Percentiles rank a stretch among this genome's conserved stretches.
phyloP scores from a whole-genome alignment of 2,329 filamentous ascomycete genomes.

The Harringtonia aguacate region DNA sequence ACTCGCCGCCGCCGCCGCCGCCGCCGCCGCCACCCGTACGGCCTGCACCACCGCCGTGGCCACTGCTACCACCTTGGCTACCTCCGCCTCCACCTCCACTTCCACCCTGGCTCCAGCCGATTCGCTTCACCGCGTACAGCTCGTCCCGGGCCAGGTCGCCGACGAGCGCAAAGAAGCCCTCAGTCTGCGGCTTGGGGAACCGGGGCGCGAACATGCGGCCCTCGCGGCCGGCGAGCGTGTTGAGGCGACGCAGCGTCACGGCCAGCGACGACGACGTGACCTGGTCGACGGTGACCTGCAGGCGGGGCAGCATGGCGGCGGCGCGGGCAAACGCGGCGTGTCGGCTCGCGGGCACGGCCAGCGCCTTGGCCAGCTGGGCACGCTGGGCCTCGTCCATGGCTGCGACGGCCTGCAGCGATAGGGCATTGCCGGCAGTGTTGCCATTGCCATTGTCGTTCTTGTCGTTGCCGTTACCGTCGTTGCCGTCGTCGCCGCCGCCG shows the following conservation, averaged over 20 bases:
- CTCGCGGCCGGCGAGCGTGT: slow-evolving; percentile 53
- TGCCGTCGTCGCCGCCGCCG: slow-evolving; percentile 26
- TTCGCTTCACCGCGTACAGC: slow-evolving; percentile 74
- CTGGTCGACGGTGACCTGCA: slow-evolving; percentile 51
- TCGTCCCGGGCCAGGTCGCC: slow-evolving; percentile 59
- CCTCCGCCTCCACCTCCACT: background rate
- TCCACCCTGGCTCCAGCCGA: slow-evolving; percentile 49
- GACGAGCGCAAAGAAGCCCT: slow-evolving; percentile 83
- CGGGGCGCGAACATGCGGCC: slow-evolving; percentile 74
- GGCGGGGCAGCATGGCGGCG: slow-evolving; percentile 54
- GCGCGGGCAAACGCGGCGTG: slow-evolving; percentile 45
- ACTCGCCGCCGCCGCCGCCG: too few species aligned
- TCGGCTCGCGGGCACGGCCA: slow-evolving; percentile 35
- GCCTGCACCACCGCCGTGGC: background rate
- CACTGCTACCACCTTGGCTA: background rate
- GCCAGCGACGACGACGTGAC: slow-evolving; percentile 52
- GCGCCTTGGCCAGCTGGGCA: slow-evolving; percentile 34
- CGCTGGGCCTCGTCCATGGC: slow-evolving; percentile 22
- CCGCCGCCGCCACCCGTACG: background rate
- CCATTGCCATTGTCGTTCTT: background rate
- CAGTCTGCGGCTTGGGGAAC: slow-evolving; percentile 89
- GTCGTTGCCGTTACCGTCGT: slow-evolving; percentile 12
- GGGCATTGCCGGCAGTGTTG: too few species aligned
- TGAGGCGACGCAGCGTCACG: slow-evolving; percentile 55
- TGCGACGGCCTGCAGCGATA: slow-evolving; percentile 29